Evolutionary conservation across 164 flowering plant genomes (phyloP), one percentile per base, ranked within the genome.

Genomic region (Vitis labrusca): DNA sequence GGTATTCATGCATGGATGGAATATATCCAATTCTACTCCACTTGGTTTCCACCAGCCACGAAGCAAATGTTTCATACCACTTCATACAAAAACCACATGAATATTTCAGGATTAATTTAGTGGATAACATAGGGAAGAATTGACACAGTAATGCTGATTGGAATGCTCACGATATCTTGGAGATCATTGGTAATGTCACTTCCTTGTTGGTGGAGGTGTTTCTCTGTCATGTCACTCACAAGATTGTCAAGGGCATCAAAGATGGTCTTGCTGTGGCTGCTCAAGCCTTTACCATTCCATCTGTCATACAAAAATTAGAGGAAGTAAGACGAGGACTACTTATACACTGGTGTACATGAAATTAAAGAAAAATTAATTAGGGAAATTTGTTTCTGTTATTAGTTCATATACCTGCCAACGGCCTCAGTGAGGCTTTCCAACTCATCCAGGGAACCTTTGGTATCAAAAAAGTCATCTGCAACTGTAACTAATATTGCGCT

Each of bases 1-100:
- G 77, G 66, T 83, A 83, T 16, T 77, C 82, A 32, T 74, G 78
- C 51, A 68, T 68, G 9, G 83, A 63, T 44, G 85, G 81, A 30
- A 52, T 50, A 37, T 57, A 13, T 11, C 76, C 74, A 10, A 61
- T 71, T 50, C 27, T 75, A 59, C 85, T 76, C 84, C 85, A 77
- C 19, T 49, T 54, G 17, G 81, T 76, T 68, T 84, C 88, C 60
- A 27, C 67, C 55, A 80, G 59, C 88, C 88, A 84, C 27, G 85
- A 67, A 10, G 1, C 52, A 47, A 84, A 76, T 56, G 78, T 73
- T 69, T 82, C 84, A 14, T 27, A n/a, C 84, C 81, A 81, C 84
- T 81, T 19, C 64, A 65, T 47, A 64, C 8, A 52, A 12, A 6
- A 58, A 68, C 4, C 13, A 5, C 13, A 15, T 9, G 0, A 5